Conservation (phyloP, 1,284 basidiomycete species). For the Leccinum subrobustum region DNA sequence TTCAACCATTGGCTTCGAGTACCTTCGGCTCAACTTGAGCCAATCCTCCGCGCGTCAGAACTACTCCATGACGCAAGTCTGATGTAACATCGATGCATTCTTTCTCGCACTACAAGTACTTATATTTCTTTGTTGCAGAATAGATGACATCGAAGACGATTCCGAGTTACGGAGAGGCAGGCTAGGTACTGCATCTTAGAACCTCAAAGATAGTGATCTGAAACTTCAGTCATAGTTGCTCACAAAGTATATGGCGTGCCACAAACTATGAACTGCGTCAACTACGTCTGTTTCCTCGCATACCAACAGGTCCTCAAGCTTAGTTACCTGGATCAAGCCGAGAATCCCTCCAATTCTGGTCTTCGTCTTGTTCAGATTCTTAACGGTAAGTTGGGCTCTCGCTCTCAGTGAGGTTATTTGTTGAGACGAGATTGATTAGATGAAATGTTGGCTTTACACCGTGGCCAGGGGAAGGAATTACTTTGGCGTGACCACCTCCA, state of each 20-base stretch:
- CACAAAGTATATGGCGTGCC: slow-evolving; percentile 82
- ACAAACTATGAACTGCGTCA: slow-evolving; percentile 82
- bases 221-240: slow-evolving; percentile 46
- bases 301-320: slow-evolving; percentile 68
- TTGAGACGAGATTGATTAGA: slow-evolving; percentile 38
- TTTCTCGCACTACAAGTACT: not conserved
- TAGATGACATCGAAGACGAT: slow-evolving; percentile 86
- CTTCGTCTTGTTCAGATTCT: slow-evolving; percentile 61
- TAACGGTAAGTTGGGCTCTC: slow-evolving; percentile 48
- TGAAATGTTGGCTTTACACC: slow-evolving; percentile 75
- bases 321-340: slow-evolving; percentile 4
- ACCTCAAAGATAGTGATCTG: not conserved
- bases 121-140: slow-evolving; percentile 39
- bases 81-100: slow-evolving; percentile 12
- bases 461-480: slow-evolving; percentile 81
- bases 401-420: not conserved
- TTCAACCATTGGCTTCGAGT: slow-evolving; percentile 96
- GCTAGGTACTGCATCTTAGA: slow-evolving; percentile 48
- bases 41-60: slow-evolving; percentile 79
- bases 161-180: slow-evolving; percentile 71
- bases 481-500: slow-evolving; percentile 76
- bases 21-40: slow-evolving; percentile 64
- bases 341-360: slow-evolving; percentile 8
- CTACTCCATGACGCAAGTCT: slow-evolving; percentile 94
- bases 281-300: slow-evolving; percentile 91